Evolutionary conservation across 768 basidiomycete genomes (phyloP).

Genomic region (Agrocybe chaxingu): DNA sequence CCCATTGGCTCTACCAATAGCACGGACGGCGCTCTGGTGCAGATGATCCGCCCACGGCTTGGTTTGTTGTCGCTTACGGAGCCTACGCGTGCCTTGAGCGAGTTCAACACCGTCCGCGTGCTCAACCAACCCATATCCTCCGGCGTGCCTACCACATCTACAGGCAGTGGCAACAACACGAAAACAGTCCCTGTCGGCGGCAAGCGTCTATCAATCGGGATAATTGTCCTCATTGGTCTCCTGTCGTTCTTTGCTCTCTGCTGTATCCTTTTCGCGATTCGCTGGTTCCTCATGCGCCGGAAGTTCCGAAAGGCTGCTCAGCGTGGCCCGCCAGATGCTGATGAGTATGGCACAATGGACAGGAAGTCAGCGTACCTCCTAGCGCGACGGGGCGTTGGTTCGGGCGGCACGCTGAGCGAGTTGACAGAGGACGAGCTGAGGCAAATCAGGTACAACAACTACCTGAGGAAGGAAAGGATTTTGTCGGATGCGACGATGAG

Average conservation of each 20-base stretch:
- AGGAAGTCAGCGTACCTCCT: conserved; percentile 34
- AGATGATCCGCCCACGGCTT: conserved; percentile 39
- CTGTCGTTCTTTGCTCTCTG: conserved; percentile 57
- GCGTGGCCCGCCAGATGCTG: background rate
- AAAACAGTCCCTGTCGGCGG: conserved; percentile 21
- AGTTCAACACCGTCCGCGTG: conserved; percentile 71
- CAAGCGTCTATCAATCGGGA: conserved; percentile 50
- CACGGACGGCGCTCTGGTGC: conserved; percentile 7
- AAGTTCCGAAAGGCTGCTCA: conserved; percentile 21
- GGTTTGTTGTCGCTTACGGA: conserved; percentile 67
- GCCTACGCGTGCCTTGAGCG: conserved; percentile 53
- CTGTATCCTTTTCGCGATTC: conserved; percentile 45
- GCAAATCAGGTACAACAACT: conserved; percentile 34
- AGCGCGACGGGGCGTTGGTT: conserved; percentile 21
- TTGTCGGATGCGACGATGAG: conserved; percentile 11
- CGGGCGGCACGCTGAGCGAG: conserved; percentile 18
- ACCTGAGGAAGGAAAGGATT: conserved; percentile 28
- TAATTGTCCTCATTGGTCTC: conserved; percentile 61
- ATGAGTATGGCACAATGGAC: conserved; percentile 11
- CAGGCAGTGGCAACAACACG: conserved; percentile 8
- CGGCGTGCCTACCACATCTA: conserved; percentile 7
- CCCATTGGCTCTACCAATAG: conserved; percentile 9
- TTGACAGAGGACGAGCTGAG: conserved; percentile 38
- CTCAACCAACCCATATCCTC: conserved; percentile 53
- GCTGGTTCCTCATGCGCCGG: conserved; percentile 48